A percentile compares a stretch with the other conserved stretches of the same genome.
These are phyloP conservation scores for Penicillium sp. DNA, from an alignment of 2,329 filamentous ascomycete species.

Conservation along the genomic window DNA sequence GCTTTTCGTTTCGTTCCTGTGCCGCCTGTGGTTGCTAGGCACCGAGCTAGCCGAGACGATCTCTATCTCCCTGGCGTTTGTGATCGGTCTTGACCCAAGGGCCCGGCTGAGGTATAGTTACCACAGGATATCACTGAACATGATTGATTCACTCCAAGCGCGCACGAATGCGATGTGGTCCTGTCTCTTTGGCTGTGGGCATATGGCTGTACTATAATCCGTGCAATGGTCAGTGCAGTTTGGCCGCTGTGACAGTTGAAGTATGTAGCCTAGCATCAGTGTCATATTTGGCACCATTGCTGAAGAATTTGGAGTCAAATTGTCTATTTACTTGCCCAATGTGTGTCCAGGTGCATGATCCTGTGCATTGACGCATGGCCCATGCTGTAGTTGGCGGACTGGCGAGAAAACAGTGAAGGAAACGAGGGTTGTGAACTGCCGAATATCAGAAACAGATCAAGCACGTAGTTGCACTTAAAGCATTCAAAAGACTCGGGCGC, in stretches of 20 bases:
- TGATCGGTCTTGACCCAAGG: slow-evolving; percentile 3
- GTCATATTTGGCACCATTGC: not conserved
- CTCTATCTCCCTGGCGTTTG: not conserved
- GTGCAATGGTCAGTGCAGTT: not conserved
- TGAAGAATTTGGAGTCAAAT: not conserved
- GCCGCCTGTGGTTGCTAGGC: not conserved
- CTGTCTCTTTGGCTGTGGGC: not conserved
- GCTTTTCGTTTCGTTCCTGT: not conserved
- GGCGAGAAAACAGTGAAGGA: not conserved
- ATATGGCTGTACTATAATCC: not conserved
- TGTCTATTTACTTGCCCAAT: too few relatives aligned
- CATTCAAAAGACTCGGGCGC: not conserved
- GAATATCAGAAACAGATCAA: not conserved
- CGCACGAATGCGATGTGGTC: not conserved
- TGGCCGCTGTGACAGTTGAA: not conserved
- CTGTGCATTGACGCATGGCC: not conserved
- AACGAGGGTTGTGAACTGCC: not conserved
- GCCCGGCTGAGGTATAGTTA: not conserved
- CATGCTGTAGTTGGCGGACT: not conserved
- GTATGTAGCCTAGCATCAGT: not conserved
- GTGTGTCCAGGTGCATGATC: not conserved
- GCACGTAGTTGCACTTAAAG: not conserved
- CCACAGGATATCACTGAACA: not conserved
- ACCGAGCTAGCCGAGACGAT: slow-evolving; percentile 9
- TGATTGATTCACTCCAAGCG: not conserved